Conservation (phyloP, 1,284 basidiomycete species). For the Irpex sp. region DNA sequence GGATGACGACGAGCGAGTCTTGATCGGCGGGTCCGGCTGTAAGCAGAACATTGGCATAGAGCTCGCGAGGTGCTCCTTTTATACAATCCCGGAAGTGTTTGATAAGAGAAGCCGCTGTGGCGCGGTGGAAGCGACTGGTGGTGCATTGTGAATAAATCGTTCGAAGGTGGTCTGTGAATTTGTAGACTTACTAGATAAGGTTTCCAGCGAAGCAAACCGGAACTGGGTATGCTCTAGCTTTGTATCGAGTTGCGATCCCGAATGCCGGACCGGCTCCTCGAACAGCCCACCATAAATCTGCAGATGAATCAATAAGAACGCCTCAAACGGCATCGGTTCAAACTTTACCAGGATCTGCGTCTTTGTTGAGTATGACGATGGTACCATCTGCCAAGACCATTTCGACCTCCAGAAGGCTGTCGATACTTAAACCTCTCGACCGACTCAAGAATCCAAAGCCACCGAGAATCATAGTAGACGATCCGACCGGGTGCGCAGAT, state of each 20-base stretch:
- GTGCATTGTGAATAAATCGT: slow-evolving; percentile 3
- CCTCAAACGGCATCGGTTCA: no score
- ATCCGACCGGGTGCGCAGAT: slow-evolving; percentile 73
- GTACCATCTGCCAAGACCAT: slow-evolving; percentile 80
- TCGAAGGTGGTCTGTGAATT: neutral
- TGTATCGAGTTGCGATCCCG: slow-evolving; percentile 85
- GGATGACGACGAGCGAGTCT: slow-evolving; percentile 83
- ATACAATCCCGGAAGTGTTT: slow-evolving; percentile 91
- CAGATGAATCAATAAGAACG: neutral
- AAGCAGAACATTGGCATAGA: slow-evolving; percentile 86
- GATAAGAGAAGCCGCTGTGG: slow-evolving; percentile 82
- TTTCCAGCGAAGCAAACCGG: slow-evolving; percentile 90
- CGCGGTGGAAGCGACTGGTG: slow-evolving; percentile 74
- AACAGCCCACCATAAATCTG: slow-evolving; percentile 88
- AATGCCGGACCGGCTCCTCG: slow-evolving; percentile 83
- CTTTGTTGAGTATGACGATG: slow-evolving; percentile 68
- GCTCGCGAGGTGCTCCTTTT: slow-evolving; percentile 80
- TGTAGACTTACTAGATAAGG: slow-evolving; percentile 69
- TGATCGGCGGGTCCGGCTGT: slow-evolving; percentile 82
- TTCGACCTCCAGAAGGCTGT: slow-evolving; percentile 83
- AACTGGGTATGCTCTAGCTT: slow-evolving; percentile 81
- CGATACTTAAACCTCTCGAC: slow-evolving; percentile 80
- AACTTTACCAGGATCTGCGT: slow-evolving; percentile 54
- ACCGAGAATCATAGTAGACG: slow-evolving; percentile 81
- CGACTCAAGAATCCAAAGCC: slow-evolving; percentile 89